phyloP scores from a whole-genome alignment of 768 basidiomycete genomes.

The Hericium coralloides region DNA sequence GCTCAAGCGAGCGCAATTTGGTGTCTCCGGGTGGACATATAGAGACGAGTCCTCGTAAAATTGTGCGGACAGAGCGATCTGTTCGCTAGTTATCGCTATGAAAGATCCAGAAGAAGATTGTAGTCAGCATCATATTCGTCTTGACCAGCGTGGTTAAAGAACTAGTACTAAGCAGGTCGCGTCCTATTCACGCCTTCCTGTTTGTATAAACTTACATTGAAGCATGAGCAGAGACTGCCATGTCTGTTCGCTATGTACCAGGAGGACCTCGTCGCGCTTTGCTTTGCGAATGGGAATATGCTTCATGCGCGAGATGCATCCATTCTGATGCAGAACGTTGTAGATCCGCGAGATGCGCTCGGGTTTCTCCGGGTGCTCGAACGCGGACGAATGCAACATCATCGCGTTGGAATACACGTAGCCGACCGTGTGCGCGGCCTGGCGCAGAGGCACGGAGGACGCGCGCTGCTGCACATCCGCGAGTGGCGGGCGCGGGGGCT shows the following conservation, averaged over 20 bases:
- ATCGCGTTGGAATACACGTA: conserved; percentile 84
- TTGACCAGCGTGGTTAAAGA: not conserved
- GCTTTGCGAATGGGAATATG: conserved; percentile 69
- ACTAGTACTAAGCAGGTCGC: not conserved
- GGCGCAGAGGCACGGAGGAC: conserved; percentile 20
- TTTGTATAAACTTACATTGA: not conserved
- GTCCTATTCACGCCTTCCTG: conserved; percentile 13
- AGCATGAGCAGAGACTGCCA: conserved; percentile 80
- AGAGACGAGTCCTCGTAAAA: conserved; percentile 91
- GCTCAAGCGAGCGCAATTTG: conserved; percentile 76
- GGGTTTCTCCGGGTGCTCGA: conserved; percentile 71
- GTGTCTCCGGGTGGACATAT: conserved; percentile 83
- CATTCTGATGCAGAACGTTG: conserved; percentile 48
- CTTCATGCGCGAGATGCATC: conserved; percentile 64
- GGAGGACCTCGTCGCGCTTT: conserved; percentile 65
- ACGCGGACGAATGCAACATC: conserved; percentile 70
- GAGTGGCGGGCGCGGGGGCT: not conserved
- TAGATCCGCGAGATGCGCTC: conserved; percentile 74
- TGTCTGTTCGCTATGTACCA: conserved; percentile 86
- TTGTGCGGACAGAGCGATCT: conserved; percentile 62
- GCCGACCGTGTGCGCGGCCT: conserved; percentile 41
- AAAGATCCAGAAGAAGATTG: not conserved
- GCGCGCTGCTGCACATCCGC: conserved; percentile 9
- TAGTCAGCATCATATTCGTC: not conserved
- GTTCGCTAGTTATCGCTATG: conserved; percentile 65